A percentile compares a stretch with the other conserved stretches of the same genome.
Conservation (phyloP, 768 basidiomycete genomes). For the Russula brevipes region DNA sequence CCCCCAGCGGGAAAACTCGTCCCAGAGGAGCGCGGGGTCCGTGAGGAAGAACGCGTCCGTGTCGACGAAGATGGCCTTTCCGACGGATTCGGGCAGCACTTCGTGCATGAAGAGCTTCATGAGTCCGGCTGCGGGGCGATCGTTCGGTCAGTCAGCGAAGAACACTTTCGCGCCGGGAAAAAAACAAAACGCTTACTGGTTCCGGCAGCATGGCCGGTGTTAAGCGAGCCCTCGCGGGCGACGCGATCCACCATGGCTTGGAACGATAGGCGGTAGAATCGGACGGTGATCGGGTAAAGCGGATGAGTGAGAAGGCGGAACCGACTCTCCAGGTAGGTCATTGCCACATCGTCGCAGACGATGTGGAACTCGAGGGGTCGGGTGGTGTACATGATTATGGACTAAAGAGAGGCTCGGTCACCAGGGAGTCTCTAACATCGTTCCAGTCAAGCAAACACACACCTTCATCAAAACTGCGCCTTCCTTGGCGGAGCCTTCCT, state of each 20-base stretch:
- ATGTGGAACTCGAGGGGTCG: conserved; percentile 41
- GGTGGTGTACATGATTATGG: conserved; percentile 38
- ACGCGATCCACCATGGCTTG: conserved; percentile 42
- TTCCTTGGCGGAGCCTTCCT: conserved; percentile 18
- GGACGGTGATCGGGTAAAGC: conserved; percentile 35
- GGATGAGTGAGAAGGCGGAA: conserved; percentile 39
- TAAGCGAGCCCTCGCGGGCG: conserved; percentile 42
- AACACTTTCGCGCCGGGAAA: background rate
- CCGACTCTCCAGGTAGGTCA: conserved; percentile 37
- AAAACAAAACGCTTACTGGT: conserved; percentile 35
- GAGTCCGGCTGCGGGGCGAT: conserved; percentile 37
- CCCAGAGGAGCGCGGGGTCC: conserved; percentile 45
- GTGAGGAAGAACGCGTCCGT: conserved; percentile 48
- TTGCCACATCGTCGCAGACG: conserved; percentile 42
- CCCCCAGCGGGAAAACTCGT: conserved; percentile 35
- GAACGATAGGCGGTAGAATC: conserved; percentile 40
- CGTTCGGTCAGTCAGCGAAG: background rate
- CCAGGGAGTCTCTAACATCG: no score
- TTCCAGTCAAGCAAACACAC: background rate
- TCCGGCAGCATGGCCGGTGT: conserved; percentile 45
- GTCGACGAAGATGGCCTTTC: conserved; percentile 47
- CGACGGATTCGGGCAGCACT: conserved; percentile 40
- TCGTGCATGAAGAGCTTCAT: conserved; percentile 53
- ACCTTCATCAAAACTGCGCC: conserved; percentile 26
- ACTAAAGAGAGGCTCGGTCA: conserved; percentile 25